These are phyloP conservation scores for Pythium scleroteichum DNA, from an alignment of 352 stramenopile species.

Conservation along the genomic window DNA sequence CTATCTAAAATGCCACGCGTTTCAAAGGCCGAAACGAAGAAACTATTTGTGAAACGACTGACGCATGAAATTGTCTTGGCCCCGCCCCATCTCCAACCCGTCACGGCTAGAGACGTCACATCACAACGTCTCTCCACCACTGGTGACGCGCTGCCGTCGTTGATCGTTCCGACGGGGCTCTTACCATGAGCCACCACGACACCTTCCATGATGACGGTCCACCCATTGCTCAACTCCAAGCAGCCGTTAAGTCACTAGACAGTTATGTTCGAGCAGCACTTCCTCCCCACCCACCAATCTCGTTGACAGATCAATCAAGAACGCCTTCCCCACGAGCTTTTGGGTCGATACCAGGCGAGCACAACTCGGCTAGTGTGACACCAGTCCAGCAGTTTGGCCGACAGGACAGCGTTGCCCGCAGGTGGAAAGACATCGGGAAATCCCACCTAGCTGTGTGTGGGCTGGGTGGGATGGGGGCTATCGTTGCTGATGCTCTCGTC, in stretches of 20 bases:
- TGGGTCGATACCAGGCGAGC: neutral
- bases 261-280: conserved; percentile 36
- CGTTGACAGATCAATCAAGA: neutral
- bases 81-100: neutral
- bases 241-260: conserved; percentile 37
- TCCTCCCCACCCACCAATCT: neutral
- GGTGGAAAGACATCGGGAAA: conserved; percentile 32
- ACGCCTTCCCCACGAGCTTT: neutral
- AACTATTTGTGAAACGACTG: too few relatives aligned
- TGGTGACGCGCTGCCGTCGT: conserved; percentile 1
- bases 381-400: conserved; percentile 34
- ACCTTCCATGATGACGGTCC: conserved; percentile 46
- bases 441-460: conserved; percentile 37
- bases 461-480: conserved; percentile 30
- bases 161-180: neutral
- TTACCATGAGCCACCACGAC: conserved; percentile 35
- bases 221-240: conserved; percentile 42
- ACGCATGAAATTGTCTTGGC: neutral
- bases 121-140: neutral
- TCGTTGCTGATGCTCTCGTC: conserved; percentile 36
- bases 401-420: conserved; percentile 23
- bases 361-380: conserved; percentile 3
- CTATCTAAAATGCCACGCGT: neutral
- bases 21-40: too few relatives aligned
- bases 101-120: neutral